Evolutionary conservation across 768 basidiomycete species (phyloP).

Genomic region (Collybiopsis luxurians): DNA sequence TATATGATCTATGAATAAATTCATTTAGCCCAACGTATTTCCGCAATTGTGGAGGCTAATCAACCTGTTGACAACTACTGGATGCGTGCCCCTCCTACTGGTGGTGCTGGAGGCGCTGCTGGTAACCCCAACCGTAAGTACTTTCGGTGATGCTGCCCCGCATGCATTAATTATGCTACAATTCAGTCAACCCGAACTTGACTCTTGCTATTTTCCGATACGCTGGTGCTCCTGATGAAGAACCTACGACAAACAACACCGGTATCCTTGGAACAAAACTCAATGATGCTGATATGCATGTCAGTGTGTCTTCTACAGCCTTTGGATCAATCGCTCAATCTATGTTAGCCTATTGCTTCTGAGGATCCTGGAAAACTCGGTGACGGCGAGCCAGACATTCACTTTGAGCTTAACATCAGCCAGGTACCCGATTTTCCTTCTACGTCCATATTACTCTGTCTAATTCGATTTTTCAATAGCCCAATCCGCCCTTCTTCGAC

Average conservation of each 20-base stretch:
- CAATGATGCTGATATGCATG: conserved; percentile 15
- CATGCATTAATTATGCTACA: neutral
- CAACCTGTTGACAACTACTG: conserved; percentile 32
- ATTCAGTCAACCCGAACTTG: conserved; percentile 18
- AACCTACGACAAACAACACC: conserved; percentile 9
- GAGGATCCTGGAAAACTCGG: conserved; percentile 10
- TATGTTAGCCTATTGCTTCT: conserved; percentile 3
- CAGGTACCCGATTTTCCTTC: conserved; percentile 11
- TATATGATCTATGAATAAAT: conserved; percentile 21
- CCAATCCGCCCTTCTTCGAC: conserved; percentile 11
- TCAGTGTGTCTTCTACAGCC: neutral
- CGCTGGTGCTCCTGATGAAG: conserved; percentile 12
- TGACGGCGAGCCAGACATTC: conserved; percentile 17
- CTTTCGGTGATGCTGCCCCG: too few species aligned
- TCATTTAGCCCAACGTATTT: conserved; percentile 3
- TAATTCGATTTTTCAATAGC: too few species aligned
- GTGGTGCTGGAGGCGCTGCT: neutral
- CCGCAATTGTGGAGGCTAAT: conserved; percentile 16
- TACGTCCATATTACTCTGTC: conserved; percentile 14
- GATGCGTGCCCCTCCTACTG: conserved; percentile 21
- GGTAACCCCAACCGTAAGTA: conserved; percentile 20
- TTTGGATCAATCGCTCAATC: too few species aligned
- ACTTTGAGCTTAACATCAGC: conserved; percentile 11
- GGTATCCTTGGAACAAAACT: conserved; percentile 6
- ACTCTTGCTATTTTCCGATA: conserved; percentile 40